Evolutionary conservation across 768 basidiomycete species (phyloP).

Genomic region (Mycena albidolilacea): DNA sequence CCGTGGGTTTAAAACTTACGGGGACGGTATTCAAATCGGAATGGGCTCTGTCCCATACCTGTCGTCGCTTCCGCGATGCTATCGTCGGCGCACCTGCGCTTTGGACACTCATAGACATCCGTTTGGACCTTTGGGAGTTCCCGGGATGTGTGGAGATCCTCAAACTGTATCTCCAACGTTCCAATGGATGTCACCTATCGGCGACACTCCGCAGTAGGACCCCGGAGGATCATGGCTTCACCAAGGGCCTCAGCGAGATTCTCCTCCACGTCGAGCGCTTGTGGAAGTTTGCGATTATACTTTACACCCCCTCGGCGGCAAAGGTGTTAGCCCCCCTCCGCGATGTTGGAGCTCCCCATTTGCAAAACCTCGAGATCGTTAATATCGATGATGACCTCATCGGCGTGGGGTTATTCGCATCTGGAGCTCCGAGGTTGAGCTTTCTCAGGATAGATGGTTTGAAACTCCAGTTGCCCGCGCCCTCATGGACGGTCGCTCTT

Average conservation of each 20-base stretch:
- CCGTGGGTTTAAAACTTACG: no score
- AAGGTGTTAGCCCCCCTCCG: background rate
- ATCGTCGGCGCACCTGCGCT: background rate
- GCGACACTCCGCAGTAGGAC: background rate
- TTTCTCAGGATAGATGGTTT: background rate
- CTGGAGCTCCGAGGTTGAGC: background rate
- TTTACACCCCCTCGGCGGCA: background rate
- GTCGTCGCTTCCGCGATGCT: background rate
- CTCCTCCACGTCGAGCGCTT: background rate
- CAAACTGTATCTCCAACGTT: background rate
- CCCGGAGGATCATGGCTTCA: background rate
- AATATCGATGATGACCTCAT: background rate
- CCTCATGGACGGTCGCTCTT: background rate
- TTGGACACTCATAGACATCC: background rate
- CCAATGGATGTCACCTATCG: background rate
- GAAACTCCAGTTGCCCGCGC: background rate
- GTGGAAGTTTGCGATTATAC: background rate
- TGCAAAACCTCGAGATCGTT: constrained; percentile 3
- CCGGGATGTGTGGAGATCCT: background rate
- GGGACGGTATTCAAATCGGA: background rate
- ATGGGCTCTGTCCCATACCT: background rate
- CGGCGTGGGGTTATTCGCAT: background rate
- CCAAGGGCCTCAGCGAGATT: background rate
- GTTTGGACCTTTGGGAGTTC: background rate
- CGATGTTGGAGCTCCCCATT: background rate